A percentile compares a stretch with the other conserved stretches of the same genome.
These are phyloP conservation scores for Aspergillus sp. DNA, from an alignment of 2,329 filamentous ascomycete genomes.

Conservation along the genomic window DNA sequence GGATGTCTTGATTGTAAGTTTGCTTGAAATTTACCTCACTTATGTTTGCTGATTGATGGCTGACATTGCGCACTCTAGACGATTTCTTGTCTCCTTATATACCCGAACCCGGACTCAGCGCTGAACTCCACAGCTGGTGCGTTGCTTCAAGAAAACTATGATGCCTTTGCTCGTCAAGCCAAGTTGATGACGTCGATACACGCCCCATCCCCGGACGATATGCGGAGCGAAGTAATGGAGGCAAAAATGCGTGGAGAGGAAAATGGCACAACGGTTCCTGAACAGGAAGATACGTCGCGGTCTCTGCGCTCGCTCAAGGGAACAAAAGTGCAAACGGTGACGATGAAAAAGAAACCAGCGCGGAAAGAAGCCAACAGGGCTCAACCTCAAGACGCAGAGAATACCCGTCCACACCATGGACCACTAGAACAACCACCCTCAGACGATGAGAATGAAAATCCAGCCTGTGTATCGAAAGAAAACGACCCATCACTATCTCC, in stretches of 20 bases:
- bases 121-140: slow-evolving; percentile 62
- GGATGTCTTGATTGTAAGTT: slow-evolving; percentile 55
- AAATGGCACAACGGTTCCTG: slow-evolving; percentile 25
- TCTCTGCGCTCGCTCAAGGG: slow-evolving; percentile 16
- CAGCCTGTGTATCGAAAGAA: slow-evolving; percentile 46
- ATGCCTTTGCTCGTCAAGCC: slow-evolving; percentile 56
- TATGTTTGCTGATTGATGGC: not conserved
- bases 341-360: slow-evolving; percentile 32
- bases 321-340: slow-evolving; percentile 20
- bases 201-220: slow-evolving; percentile 51
- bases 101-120: slow-evolving; percentile 64
- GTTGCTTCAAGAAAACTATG: slow-evolving; percentile 60
- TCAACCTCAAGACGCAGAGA: slow-evolving; percentile 2
- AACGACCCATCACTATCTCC: slow-evolving; percentile 48
- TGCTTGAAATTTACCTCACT: no score
- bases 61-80: slow-evolving; percentile 38
- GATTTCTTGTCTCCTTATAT: slow-evolving; percentile 62
- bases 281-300: slow-evolving; percentile 26
- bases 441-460: slow-evolving; percentile 30
- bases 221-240: slow-evolving; percentile 49
- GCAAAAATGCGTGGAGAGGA: slow-evolving; percentile 58
- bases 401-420: slow-evolving; percentile 10
- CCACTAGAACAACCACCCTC: slow-evolving; percentile 9
- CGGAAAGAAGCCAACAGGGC: slow-evolving; percentile 12
- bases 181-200: slow-evolving; percentile 64